Base-by-base conservation (phyloP, 164 flowering plant species). In the Stephania japonica region DNA sequence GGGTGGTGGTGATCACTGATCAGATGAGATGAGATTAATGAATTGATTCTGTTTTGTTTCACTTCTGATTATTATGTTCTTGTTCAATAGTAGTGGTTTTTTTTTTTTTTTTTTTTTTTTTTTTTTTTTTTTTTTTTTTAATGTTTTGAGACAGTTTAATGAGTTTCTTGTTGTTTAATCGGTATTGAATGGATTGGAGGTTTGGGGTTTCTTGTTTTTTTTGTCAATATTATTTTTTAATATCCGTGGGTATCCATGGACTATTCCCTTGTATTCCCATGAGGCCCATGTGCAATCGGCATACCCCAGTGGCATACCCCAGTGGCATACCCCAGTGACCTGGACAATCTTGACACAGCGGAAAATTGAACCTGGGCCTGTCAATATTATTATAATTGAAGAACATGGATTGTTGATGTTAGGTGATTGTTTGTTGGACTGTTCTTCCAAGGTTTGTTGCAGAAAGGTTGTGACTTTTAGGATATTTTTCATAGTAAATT, bases 1-100 rank as follows among this genome's bases (percentile, higher is more conserved):
- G 92, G 94, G 8, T 86, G 85, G 81, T 75, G 76, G 69, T 79
- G 76, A 74, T 74, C n/a, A 70, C 3, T n/a, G 8, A 47, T 16
- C 38, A 32, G 38, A 32, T 32, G 38, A 32, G 3, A 32, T 32
- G 3, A n/a, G n/a, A n/a, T n/a, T n/a, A n/a, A 32, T 32, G 38
- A 4, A 67, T 14, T 67, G 1, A 5, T 8, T 68, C 3, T 10
- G 42, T 42, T 42, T 68, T 42, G 2, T 68, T 68, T 3, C 43
- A 10, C n/a, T 56, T 1, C 0, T 56, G 21, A 16, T 56, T 5
- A 16, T 56, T 56, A 7, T 47, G 11, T 12, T 44, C 11, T 50
- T 12, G 59, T 50, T 50, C 59, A 4, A 4, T 50, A 50, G 13
- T 50, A 10, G 1, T 12, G 13, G 8, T 16, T 50, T 75, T 65